Conservation (phyloP, 1,284 basidiomycete genomes). For the Cutaneotrichosporon dermatis region DNA sequence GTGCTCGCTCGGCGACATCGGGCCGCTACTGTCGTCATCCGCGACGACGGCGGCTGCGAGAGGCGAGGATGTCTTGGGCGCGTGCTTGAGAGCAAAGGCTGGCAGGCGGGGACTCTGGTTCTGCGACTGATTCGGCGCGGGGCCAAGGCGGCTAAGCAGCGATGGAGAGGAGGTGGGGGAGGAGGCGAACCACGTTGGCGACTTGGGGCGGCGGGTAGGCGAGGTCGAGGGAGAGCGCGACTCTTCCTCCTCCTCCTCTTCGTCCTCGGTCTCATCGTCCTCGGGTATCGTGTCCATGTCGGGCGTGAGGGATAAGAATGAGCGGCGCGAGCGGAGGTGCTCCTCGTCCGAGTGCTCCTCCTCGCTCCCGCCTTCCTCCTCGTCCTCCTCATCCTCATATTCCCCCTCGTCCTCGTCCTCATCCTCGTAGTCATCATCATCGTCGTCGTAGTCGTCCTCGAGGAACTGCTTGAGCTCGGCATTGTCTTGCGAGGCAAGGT, state of each 20-base stretch:
- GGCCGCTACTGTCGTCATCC: background rate
- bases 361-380: conserved; percentile 23
- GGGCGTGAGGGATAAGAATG: conserved; percentile 18
- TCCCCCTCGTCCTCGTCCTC: conserved; percentile 17
- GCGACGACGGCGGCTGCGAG: conserved; percentile 14
- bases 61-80: conserved; percentile 41
- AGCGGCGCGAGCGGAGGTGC: conserved; percentile 11
- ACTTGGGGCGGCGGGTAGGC: conserved; percentile 18
- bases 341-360: conserved; percentile 20
- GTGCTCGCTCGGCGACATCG: background rate
- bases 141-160: conserved; percentile 13
- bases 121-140: conserved; percentile 3
- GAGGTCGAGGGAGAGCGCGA: background rate
- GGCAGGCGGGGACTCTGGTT: background rate
- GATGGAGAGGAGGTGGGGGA: background rate
- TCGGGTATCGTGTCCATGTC: conserved; percentile 37
- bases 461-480: conserved; percentile 13
- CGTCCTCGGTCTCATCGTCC: conserved; percentile 21
- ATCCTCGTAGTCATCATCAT: conserved; percentile 20
- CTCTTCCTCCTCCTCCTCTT: background rate
- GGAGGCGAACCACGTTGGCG: conserved; percentile 34
- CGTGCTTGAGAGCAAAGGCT: conserved; percentile 29
- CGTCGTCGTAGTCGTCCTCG: conserved; percentile 13
- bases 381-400: conserved; percentile 21
- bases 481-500: background rate